These are phyloP conservation scores for Podaxis sp. DNA, from an alignment of 768 basidiomycete species.

Conservation along the genomic window DNA sequence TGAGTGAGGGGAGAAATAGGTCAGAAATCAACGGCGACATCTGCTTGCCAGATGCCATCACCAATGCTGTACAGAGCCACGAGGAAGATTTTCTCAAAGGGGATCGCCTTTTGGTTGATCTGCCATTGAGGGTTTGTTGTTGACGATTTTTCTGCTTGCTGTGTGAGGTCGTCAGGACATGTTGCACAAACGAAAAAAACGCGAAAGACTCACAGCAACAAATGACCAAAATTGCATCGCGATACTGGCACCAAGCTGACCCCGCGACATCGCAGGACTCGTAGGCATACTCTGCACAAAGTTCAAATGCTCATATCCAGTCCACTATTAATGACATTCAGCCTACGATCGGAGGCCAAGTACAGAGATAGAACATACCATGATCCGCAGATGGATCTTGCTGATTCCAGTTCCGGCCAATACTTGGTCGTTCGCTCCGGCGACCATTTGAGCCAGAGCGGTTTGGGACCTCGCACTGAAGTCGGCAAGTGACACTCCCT, in stretches of 20 bases:
- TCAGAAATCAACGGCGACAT: slow-evolving; percentile 35
- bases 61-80: slow-evolving; percentile 36
- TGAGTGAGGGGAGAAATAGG: too few relatives aligned
- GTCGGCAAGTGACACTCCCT: slow-evolving; percentile 11
- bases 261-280: slow-evolving; percentile 33
- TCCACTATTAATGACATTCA: slow-evolving; percentile 8
- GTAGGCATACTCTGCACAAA: slow-evolving; percentile 7
- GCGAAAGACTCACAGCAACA: neutral
- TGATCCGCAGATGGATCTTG: slow-evolving; percentile 12
- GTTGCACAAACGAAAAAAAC: neutral
- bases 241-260: slow-evolving; percentile 33
- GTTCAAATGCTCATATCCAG: slow-evolving; percentile 13
- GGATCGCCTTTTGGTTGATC: slow-evolving; percentile 29
- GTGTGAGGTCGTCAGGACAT: neutral
- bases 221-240: slow-evolving; percentile 17
- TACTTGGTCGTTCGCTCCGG: slow-evolving; percentile 12
- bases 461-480: slow-evolving; percentile 1
- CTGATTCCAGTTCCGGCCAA: slow-evolving; percentile 5
- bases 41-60: slow-evolving; percentile 48
- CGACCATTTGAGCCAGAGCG: slow-evolving; percentile 10
- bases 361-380: slow-evolving; percentile 7
- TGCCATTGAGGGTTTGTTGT: slow-evolving; percentile 27
- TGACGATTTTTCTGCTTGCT: slow-evolving; percentile 17
- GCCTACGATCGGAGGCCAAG: neutral
- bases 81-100: slow-evolving; percentile 39